These are phyloP conservation scores for Coniferiporia weirii DNA, from an alignment of 1,284 basidiomycete genomes.

Conservation along the genomic window DNA sequence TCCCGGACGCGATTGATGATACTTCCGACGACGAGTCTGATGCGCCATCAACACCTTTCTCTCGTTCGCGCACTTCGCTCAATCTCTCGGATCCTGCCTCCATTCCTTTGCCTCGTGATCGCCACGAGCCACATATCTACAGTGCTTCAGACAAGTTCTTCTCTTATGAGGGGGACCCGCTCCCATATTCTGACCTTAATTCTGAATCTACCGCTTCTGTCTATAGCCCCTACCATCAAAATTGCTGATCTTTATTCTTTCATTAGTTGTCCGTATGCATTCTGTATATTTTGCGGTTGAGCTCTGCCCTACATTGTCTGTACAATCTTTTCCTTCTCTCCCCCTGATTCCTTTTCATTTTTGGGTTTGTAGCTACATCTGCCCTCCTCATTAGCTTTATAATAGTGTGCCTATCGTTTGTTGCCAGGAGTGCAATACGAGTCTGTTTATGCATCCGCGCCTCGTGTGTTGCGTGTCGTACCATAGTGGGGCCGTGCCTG, in stretches of 20 bases:
- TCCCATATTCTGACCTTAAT: slow-evolving; percentile 49
- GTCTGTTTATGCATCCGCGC: not conserved
- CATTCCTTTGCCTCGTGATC: slow-evolving; percentile 45
- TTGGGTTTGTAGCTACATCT: slow-evolving; percentile 27
- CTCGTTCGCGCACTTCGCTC: slow-evolving; percentile 37
- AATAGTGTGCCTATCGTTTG: not conserved
- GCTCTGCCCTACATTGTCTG: slow-evolving; percentile 6
- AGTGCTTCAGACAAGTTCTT: slow-evolving; percentile 55
- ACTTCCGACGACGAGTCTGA: slow-evolving; percentile 79
- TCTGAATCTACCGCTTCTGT: slow-evolving; percentile 35
- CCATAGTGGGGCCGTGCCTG: too few relatives aligned
- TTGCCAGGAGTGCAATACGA: not conserved
- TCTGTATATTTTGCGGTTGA: slow-evolving; percentile 13
- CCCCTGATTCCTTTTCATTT: slow-evolving; percentile 21
- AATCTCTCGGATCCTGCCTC: slow-evolving; percentile 46
- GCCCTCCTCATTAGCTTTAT: slow-evolving; percentile 2
- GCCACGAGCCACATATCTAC: slow-evolving; percentile 53
- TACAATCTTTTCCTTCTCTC: slow-evolving; percentile 29
- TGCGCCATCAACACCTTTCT: slow-evolving; percentile 49
- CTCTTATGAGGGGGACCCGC: slow-evolving; percentile 59
- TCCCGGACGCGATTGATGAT: slow-evolving; percentile 77
- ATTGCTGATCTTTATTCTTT: slow-evolving; percentile 46
- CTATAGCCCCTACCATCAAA: slow-evolving; percentile 42
- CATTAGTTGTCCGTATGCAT: slow-evolving; percentile 15
- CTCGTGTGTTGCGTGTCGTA: too few relatives aligned